A percentile compares a stretch with the other conserved stretches of the same genome.
Evolutionary conservation across 768 basidiomycete genomes (phyloP).

Genomic region (Cystofilobasidium capitatum): DNA sequence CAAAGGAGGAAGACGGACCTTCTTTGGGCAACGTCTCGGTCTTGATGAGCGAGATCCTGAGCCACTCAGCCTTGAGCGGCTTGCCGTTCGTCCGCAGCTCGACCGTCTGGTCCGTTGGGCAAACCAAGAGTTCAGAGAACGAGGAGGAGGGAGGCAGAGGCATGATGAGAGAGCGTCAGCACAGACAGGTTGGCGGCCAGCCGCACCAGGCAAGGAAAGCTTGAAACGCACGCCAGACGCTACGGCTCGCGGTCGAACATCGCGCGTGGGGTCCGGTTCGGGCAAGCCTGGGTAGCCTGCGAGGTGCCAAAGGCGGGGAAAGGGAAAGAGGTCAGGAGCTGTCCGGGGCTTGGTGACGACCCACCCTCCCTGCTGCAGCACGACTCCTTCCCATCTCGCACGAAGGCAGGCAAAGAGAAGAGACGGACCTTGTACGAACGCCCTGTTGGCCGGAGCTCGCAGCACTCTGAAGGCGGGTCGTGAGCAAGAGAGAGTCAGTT

Average conservation of each 20-base stretch:
- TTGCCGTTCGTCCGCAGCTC: conserved; percentile 12
- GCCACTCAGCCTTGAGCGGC: conserved; percentile 17
- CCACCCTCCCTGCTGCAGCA: too few species aligned
- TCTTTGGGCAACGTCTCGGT: conserved; percentile 19
- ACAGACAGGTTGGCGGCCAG: too few species aligned
- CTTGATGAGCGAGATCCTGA: conserved; percentile 17
- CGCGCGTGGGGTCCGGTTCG: not conserved
- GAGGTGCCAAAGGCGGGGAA: not conserved
- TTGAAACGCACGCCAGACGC: not conserved
- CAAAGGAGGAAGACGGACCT: not conserved
- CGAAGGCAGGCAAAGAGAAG: too few species aligned
- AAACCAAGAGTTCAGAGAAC: not conserved
- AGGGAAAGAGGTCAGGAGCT: not conserved
- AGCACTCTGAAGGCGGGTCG: conserved; percentile 8
- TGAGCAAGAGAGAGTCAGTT: not conserved
- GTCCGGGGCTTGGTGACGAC: not conserved
- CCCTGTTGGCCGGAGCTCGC: conserved; percentile 18
- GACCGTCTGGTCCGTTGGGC: conserved; percentile 7
- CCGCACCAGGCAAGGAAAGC: not conserved
- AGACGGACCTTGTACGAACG: conserved; percentile 16
- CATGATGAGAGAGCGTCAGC: not conserved
- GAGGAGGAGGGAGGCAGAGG: not conserved
- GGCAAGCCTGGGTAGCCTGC: conserved; percentile 13
- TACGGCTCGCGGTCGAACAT: not conserved
- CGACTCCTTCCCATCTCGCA: too few species aligned